These are phyloP conservation scores for Globisporangium polare DNA, from an alignment of 352 stramenopile genomes.

Conservation along the genomic window DNA sequence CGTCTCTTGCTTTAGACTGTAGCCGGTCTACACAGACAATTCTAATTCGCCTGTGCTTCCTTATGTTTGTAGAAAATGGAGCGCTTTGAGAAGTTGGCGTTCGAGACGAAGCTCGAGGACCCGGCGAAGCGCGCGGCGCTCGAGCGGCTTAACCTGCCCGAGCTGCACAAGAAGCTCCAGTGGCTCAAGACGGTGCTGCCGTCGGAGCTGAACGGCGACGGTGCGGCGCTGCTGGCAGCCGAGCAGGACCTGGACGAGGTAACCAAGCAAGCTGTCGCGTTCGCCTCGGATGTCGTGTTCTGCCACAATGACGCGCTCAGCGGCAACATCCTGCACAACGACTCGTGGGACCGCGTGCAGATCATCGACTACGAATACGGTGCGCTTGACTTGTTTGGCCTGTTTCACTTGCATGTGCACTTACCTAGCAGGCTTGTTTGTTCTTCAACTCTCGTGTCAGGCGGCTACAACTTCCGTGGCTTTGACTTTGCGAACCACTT, in stretches of 20 bases:
- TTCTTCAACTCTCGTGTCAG: constrained; percentile 11
- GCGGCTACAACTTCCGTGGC: constrained; percentile 89
- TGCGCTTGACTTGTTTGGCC: constrained; percentile 1
- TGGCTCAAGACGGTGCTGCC: constrained; percentile 85
- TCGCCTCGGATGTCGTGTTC: constrained; percentile 84
- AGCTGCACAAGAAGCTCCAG: constrained; percentile 55
- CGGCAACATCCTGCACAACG: constrained; percentile 81
- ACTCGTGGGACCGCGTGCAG: constrained; percentile 78
- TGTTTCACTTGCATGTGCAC: not conserved
- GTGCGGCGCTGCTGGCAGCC: constrained; percentile 40
- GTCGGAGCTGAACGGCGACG: constrained; percentile 65
- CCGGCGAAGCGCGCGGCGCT: constrained; percentile 52
- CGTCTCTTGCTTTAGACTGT: not conserved
- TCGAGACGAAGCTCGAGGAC: constrained; percentile 56
- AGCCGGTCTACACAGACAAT: not conserved
- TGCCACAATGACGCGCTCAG: constrained; percentile 94
- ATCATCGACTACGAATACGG: constrained; percentile 96
- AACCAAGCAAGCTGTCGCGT: constrained; percentile 68
- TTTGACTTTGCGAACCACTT: constrained; percentile 97
- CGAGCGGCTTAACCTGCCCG: constrained; percentile 56
- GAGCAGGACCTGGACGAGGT: constrained; percentile 59
- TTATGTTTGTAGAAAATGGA: constrained; percentile 46
- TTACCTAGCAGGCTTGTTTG: not conserved
- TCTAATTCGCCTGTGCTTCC: not conserved
- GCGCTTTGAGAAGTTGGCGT: constrained; percentile 74